These are phyloP conservation scores for Zhuliangozyma blackwelliae DNA, from an alignment of 1,139 yeast species.

Conservation along the genomic window DNA sequence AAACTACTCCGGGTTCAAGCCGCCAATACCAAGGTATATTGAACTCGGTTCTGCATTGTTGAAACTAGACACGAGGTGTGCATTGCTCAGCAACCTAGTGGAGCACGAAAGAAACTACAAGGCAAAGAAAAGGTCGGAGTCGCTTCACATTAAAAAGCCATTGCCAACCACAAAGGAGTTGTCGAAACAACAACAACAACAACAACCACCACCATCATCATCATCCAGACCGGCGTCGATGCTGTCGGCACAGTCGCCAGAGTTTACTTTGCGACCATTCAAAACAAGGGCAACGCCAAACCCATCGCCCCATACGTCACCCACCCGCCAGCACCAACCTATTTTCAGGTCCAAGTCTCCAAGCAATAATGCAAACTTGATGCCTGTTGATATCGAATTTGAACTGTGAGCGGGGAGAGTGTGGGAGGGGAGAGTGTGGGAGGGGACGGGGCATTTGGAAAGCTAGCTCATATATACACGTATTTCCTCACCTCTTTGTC, in stretches of 20 bases:
- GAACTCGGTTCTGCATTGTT: constrained; percentile 28
- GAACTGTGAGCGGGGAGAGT: too few species aligned
- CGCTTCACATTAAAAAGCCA: constrained; percentile 21
- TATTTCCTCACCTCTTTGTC: background rate
- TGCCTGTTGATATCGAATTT: too few species aligned
- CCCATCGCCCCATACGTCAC: constrained; percentile 40
- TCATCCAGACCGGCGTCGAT: background rate
- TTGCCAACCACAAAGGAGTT: constrained; percentile 10
- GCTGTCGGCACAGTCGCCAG: constrained; percentile 3
- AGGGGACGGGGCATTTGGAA: too few species aligned
- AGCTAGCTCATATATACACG: too few species aligned
- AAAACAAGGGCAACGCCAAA: constrained; percentile 39
- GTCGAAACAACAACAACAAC: background rate
- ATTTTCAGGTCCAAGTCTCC: too few species aligned
- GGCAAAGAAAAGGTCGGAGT: constrained; percentile 30
- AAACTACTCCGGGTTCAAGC: constrained; percentile 37
- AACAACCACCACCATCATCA: background rate
- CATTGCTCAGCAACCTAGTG: constrained; percentile 25
- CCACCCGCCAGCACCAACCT: constrained; percentile 14
- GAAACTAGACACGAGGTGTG: constrained; percentile 19
- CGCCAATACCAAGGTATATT: constrained; percentile 30
- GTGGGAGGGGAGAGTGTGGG: too few species aligned
- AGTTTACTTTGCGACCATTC: constrained; percentile 41
- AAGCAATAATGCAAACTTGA: too few species aligned
- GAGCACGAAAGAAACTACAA: constrained; percentile 26